These are phyloP conservation scores for Teratosphaeria epicoccoides DNA, from an alignment of 2,329 filamentous ascomycete species.

Conservation along the genomic window DNA sequence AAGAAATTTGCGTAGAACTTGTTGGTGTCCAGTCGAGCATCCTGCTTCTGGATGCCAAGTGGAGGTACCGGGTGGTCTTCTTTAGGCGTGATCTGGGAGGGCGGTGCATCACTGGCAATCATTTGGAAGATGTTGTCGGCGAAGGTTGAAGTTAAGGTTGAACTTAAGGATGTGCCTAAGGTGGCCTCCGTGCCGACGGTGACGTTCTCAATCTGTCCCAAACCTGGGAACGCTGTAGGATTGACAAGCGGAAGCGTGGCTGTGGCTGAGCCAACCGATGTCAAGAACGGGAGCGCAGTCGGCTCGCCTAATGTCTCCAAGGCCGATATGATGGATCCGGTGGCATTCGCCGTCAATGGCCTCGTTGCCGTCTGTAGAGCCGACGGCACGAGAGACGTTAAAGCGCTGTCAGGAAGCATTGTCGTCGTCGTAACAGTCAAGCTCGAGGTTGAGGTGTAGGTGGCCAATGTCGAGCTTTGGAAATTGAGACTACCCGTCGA, in stretches of 20 bases:
- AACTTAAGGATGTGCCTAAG: too few relatives aligned
- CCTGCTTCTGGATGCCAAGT: conserved; percentile 29
- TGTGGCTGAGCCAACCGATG: conserved; percentile 14
- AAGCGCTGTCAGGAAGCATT: conserved; percentile 15
- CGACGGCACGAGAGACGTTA: conserved; percentile 19
- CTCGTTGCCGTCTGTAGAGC: conserved; percentile 20
- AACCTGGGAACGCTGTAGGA: conserved; percentile 14
- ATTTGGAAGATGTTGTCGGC: conserved; percentile 30
- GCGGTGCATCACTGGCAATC: conserved; percentile 31
- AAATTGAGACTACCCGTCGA: not conserved
- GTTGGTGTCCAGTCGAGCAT: conserved; percentile 54
- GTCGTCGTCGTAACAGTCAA: conserved; percentile 5
- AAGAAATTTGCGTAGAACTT: conserved; percentile 66
- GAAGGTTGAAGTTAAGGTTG: conserved; percentile 14
- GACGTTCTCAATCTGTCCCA: conserved; percentile 16
- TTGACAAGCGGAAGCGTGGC: conserved; percentile 22
- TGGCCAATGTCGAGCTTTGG: not conserved
- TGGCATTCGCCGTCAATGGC: conserved; percentile 10
- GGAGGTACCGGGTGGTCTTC: conserved; percentile 32
- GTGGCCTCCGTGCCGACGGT: too few relatives aligned
- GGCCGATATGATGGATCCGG: conserved; percentile 12
- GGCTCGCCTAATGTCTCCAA: conserved; percentile 19
- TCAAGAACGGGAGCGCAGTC: conserved; percentile 21
- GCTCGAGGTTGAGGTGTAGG: not conserved
- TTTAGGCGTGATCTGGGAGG: conserved; percentile 30